Conservation (phyloP, 257 asterid species). For the Rhazya stricta region DNA sequence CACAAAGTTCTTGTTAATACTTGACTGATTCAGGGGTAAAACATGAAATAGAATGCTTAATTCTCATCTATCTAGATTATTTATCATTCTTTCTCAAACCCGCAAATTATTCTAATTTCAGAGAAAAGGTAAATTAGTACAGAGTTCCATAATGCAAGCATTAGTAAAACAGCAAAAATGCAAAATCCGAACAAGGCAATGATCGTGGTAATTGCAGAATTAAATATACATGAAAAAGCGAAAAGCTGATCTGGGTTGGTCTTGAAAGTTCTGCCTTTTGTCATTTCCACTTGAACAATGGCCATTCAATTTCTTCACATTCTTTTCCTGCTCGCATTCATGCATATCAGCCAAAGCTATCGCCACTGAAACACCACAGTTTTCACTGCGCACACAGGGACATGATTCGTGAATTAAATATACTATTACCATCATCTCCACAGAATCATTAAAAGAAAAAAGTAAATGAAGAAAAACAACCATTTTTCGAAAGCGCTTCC, state of each 20-base stretch:
- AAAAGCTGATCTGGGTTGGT: slow-evolving; percentile 63
- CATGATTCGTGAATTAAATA: not conserved
- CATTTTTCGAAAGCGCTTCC: slow-evolving; percentile 67
- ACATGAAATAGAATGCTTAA: not conserved
- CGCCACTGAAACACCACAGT: slow-evolving; percentile 52
- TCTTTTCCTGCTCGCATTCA: slow-evolving; percentile 35
- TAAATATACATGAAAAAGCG: slow-evolving; percentile 44
- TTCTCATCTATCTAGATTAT: too few relatives aligned
- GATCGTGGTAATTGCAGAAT: not conserved
- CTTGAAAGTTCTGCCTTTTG: slow-evolving; percentile 4
- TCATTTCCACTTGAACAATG: not conserved
- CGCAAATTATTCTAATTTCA: not conserved
- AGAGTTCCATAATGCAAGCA: not conserved
- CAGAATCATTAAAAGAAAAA: not conserved
- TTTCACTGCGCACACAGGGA: slow-evolving; percentile 33
- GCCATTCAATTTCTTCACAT: slow-evolving; percentile 30
- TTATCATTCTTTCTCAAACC: not conserved
- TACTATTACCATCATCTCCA: not conserved
- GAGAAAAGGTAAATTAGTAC: not conserved
- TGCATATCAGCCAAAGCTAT: slow-evolving; percentile 67
- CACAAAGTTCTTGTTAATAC: not conserved
- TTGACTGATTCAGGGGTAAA: not conserved
- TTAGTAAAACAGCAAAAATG: not conserved
- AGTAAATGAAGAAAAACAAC: slow-evolving; percentile 17
- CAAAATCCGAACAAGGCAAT: not conserved